Evolutionary conservation across 2,329 filamentous ascomycete species (phyloP), one percentile per base, ranked within the genome.

Genomic region (Ascomycota sp.): DNA sequence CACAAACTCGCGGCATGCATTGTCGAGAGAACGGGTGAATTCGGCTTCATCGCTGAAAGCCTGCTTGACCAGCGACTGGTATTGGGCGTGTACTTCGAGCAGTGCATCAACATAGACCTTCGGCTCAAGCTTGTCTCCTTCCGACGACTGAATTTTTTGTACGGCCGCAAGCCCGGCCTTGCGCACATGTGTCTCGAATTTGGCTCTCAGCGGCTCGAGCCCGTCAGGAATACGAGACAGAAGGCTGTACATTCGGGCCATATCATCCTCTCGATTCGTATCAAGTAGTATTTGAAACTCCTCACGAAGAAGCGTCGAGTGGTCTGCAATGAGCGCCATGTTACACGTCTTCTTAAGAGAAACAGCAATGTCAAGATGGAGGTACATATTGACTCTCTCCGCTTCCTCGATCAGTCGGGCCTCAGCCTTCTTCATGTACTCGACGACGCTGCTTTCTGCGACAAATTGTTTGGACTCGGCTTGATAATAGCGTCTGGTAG

Each of bases 381-480:
- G 65, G 49, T 92, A 98, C 49, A 95, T 72, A 42, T 73, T 73
- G 8, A 98, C 89, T 24, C 89, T 80, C 49, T 86, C 81, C 57
- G 92, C 89, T 55, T 98, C 89, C 55, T 98, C 89, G 7, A 81
- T 72, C 39, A 98, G 58, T 26, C 89, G 75, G 30, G 72, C 58
- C 57, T 95, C 86, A 1, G 89, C 91, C 67, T 98, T 98, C 64
- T 95, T 95, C 89, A 98, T 95, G 58, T 95, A 98, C 50, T 98
- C 89, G 27, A 98, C 84, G 4, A 98, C 83, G 41, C 79, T 92
- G 52, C 98, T 98, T 54, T 95, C 86, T 9, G 83, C 80, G 27
- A 98, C 72, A 50, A 98, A 98, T 41, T 83, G 77, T 46, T 82
- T 81, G 13, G 89, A 95, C 53, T 98, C 91, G 31, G 77, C 74